These are phyloP conservation scores for Agaricus sinodeliciosus DNA, from an alignment of 768 basidiomycete genomes.

Conservation along the genomic window DNA sequence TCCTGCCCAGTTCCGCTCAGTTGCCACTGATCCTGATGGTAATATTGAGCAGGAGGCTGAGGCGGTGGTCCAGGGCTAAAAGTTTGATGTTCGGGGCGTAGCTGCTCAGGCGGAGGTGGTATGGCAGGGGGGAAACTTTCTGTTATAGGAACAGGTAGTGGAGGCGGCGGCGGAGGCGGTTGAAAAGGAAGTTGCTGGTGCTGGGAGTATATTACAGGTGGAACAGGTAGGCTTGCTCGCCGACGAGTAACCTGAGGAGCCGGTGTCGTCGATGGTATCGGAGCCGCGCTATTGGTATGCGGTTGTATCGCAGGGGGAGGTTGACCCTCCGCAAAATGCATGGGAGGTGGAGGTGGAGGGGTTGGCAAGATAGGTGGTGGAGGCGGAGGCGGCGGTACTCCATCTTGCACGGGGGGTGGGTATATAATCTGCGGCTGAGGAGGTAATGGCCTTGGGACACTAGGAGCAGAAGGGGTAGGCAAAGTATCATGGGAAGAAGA, in stretches of 20 bases:
- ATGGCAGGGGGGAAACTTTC: slow-evolving; percentile 22
- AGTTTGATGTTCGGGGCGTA: background rate
- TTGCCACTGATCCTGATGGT: slow-evolving; percentile 30
- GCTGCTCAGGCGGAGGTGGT: slow-evolving; percentile 16
- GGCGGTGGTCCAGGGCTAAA: slow-evolving; percentile 24
- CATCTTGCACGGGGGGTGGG: slow-evolving; percentile 37
- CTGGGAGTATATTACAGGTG: slow-evolving; percentile 33
- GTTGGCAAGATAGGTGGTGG: slow-evolving; percentile 21
- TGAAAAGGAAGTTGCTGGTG: slow-evolving; percentile 27
- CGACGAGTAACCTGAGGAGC: slow-evolving; percentile 15
- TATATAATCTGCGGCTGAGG: slow-evolving; percentile 24
- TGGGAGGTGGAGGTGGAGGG: slow-evolving; percentile 18
- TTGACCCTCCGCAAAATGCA: slow-evolving; percentile 14
- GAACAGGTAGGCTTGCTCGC: slow-evolving; percentile 40
- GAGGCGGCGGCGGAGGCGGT: slow-evolving; percentile 31
- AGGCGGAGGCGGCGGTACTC: slow-evolving; percentile 24
- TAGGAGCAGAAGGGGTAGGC: slow-evolving; percentile 8
- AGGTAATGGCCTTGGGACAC: slow-evolving; percentile 18
- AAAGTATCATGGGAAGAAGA: slow-evolving; percentile 26
- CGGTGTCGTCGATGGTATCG: slow-evolving; percentile 24
- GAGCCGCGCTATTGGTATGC: slow-evolving; percentile 14
- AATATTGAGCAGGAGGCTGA: slow-evolving; percentile 29
- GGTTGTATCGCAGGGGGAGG: slow-evolving; percentile 12
- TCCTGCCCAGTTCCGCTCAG: background rate
- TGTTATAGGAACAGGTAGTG: slow-evolving; percentile 17